Conservation (phyloP, 331 rosid genomes). For the Quercus tomentella region DNA sequence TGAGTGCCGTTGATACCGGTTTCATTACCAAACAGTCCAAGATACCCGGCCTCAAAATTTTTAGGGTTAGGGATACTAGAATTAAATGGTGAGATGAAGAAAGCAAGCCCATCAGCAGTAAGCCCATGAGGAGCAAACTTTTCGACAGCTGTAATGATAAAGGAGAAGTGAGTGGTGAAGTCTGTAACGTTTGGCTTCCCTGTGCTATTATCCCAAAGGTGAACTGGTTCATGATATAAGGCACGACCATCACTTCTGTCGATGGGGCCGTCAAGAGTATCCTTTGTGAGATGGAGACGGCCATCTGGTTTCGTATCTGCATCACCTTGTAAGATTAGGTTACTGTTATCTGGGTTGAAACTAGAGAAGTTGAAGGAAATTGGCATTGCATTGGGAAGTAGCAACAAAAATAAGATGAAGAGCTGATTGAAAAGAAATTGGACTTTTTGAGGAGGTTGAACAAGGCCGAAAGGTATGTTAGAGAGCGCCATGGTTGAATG, state of each 20-base stretch:
- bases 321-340: not conserved
- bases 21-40: constrained; percentile 29
- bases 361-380: not conserved
- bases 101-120: too few species aligned
- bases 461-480: too few species aligned
- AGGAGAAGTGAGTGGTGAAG: constrained; percentile 29
- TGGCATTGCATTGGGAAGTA: not conserved
- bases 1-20: not conserved
- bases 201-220: constrained; percentile 34
- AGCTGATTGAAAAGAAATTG: too few species aligned
- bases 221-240: constrained; percentile 19
- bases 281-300: not conserved
- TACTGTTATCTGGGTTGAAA: not conserved
- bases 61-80: too few species aligned
- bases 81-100: too few species aligned
- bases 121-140: accelerated
- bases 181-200: not conserved
- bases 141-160: not conserved
- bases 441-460: too few species aligned
- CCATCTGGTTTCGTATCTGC: not conserved
- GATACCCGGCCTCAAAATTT: constrained; percentile 13
- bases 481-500: too few species aligned
- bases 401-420: not conserved
- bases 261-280: not conserved
- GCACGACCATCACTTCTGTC: constrained; percentile 25